Percentiles rank a stretch among this genome's conserved stretches.
phyloP scores from a whole-genome alignment of 1,284 basidiomycete genomes.

The Ceratobasidium theobromae region DNA sequence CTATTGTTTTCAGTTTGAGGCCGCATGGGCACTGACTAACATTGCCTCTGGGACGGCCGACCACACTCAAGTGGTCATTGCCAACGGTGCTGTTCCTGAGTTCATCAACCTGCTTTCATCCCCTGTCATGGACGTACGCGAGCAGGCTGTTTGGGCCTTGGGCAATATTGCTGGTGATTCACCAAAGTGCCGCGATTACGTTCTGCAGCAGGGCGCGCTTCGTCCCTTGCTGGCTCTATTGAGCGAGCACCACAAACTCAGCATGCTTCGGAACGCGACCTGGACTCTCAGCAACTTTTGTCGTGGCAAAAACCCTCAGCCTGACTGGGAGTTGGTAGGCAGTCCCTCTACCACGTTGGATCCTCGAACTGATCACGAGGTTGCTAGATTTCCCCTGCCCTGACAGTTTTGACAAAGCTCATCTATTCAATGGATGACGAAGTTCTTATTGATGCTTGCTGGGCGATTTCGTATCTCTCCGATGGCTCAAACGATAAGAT shows the following conservation, averaged over 20 bases:
- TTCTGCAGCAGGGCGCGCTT: constrained; percentile 53
- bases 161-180: constrained; percentile 58
- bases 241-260: constrained; percentile 80
- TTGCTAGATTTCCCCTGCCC: constrained; percentile 87
- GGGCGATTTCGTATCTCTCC: constrained; percentile 99
- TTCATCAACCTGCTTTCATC: constrained; percentile 88
- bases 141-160: constrained; percentile 60
- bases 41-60: constrained; percentile 99
- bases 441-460: constrained; percentile 99
- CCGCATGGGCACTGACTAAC: constrained; percentile 99
- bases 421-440: constrained; percentile 99
- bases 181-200: constrained; percentile 46
- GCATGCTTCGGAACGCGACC: constrained; percentile 96
- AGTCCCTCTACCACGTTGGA: constrained; percentile 31
- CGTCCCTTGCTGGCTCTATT: constrained; percentile 52
- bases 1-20: constrained; percentile 75
- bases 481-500: constrained; percentile 99
- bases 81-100: constrained; percentile 92
- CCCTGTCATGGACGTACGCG: constrained; percentile 53
- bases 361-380: neutral
- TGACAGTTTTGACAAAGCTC: constrained; percentile 94
- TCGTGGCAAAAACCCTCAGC: constrained; percentile 93
- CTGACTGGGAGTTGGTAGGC: constrained; percentile 85
- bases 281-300: constrained; percentile 99
- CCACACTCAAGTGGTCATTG: constrained; percentile 98